Base-by-base conservation (phyloP, 257 asterid species). In the Solanum neorickii region DNA sequence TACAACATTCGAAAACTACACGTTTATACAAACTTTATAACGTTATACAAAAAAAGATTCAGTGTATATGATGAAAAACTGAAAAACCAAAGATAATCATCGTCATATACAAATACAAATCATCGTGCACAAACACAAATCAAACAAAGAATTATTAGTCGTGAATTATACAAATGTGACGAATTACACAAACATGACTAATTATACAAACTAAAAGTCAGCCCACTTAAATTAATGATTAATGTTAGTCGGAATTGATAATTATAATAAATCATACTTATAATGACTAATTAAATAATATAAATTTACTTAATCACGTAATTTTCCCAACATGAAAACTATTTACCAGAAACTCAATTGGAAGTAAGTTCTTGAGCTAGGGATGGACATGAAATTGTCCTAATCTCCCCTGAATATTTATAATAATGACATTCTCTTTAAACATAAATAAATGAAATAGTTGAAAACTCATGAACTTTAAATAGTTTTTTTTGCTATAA, bases 251-350 rank as follows among this genome's bases (percentile, higher is more conserved):
- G 0, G 4, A 7, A 52, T 1, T 18, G 0, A 0, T 52, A 52
- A 52, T 52, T 52, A 52, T 52, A 52, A 0, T 4, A 52, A 52
- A 52, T 2, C 20, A 52, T 16, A 52, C 1, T 23, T 52, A 52
- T 52, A 0, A 18, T 52, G 1, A 18, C 5, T 52, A 52, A 52
- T 18, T 52, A 52, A 52, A 2, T 52, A 52, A 2, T 18, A 1
- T 52, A 52, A 52, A 6, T 52, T 18, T 52, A 1, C n/a, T 52
- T 52, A 52, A 52, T 0, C 10, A 0, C 5, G 0, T 18, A 18
- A 52, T 52, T 52, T 52, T 52, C 2, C 0, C n/a, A 18, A 49
- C 18, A 52, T 52, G 3, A 52, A 52, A 52, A 52, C 62, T 52
- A 52, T 18, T 52, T 52, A 18, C 62, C 20, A 52, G n/a, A 23